These are phyloP conservation scores for Tulasnella sp. DNA, from an alignment of 768 basidiomycete genomes.

Conservation along the genomic window DNA sequence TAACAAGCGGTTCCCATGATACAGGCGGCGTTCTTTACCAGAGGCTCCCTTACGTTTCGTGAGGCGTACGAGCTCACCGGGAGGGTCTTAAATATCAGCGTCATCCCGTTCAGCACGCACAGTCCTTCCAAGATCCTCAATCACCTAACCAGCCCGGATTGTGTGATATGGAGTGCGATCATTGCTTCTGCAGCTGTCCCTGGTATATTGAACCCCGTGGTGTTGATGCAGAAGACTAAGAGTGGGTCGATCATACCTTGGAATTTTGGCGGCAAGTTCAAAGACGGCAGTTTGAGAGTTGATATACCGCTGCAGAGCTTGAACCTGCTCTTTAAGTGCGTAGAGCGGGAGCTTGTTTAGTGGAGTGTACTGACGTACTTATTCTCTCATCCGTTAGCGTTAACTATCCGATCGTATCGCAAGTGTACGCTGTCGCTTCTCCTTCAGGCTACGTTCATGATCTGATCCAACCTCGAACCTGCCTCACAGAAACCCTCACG, in stretches of 20 bases:
- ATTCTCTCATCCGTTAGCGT: constrained; percentile 38
- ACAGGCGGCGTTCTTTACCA: constrained; percentile 80
- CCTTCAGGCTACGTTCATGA: neutral
- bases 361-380: neutral
- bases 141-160: constrained; percentile 90
- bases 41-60: constrained; percentile 87
- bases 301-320: constrained; percentile 89
- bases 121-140: constrained; percentile 94
- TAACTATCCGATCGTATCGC: constrained; percentile 86
- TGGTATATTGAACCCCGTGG: constrained; percentile 59
- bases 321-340: constrained; percentile 78
- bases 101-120: constrained; percentile 82
- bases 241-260: constrained; percentile 76
- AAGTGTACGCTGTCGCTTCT: constrained; percentile 37
- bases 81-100: constrained; percentile 85
- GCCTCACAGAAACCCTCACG: constrained; percentile 43
- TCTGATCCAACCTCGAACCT: neutral
- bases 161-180: constrained; percentile 37
- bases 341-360: neutral
- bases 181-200: constrained; percentile 15
- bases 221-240: constrained; percentile 81
- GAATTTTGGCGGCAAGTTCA: constrained; percentile 92
- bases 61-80: constrained; percentile 93
- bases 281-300: constrained; percentile 85
- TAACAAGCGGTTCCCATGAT: neutral